Conservation (phyloP, 495 filamentous ascomycete genomes). For the Podospora didyma region DNA sequence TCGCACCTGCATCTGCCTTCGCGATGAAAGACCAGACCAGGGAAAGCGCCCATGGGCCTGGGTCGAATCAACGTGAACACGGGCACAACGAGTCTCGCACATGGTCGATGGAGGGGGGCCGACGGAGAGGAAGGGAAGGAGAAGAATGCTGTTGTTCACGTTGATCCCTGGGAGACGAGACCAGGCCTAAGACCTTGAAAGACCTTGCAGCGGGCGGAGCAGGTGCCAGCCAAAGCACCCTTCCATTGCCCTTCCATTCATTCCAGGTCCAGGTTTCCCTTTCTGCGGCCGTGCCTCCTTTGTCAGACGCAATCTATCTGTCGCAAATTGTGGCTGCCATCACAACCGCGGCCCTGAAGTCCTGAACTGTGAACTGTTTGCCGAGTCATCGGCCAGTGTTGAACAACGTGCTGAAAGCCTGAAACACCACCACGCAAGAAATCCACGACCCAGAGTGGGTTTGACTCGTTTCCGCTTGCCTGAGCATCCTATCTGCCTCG, state of each 20-base stretch:
- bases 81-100: background rate
- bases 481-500: background rate
- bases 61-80: slow-evolving; percentile 7
- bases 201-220: background rate
- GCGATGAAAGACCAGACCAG: slow-evolving; percentile 1
- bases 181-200: background rate
- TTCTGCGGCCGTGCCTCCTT: background rate
- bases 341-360: background rate
- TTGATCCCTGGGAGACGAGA: background rate
- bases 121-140: background rate
- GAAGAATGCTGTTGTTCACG: background rate
- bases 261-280: background rate
- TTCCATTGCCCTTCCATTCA: too few species aligned
- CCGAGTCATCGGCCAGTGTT: background rate
- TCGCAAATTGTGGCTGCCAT: background rate
- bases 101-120: background rate
- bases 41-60: slow-evolving; percentile 3
- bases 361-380: background rate
- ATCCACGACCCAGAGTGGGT: background rate
- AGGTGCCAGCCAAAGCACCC: too few species aligned
- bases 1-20: slow-evolving; percentile 4
- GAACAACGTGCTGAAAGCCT: too few species aligned
- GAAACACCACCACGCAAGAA: background rate
- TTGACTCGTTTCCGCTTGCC: background rate
- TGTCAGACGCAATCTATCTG: slow-evolving; percentile 1